A percentile compares a stretch with the other conserved stretches of the same genome.
Conservation (phyloP, 2,329 filamentous ascomycete genomes). For the Cladosporium cucumerinum region DNA sequence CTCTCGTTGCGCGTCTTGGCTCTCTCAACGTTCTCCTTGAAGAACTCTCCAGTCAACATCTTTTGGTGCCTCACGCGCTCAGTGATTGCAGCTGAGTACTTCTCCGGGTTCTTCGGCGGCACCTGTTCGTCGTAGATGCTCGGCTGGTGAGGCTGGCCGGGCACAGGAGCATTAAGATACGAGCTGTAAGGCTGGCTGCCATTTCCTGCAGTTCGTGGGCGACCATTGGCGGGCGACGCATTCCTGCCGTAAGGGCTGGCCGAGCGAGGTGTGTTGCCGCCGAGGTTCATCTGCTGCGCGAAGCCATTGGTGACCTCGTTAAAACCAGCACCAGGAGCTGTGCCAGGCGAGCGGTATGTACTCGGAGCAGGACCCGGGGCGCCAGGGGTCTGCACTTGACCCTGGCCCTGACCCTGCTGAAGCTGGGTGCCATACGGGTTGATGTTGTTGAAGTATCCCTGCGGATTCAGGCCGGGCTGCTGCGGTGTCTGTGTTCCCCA, state of each 20-base stretch:
- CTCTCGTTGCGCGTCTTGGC: conserved; percentile 92
- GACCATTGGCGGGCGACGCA: conserved; percentile 58
- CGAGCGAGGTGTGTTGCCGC: conserved; percentile 62
- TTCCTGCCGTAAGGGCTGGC: conserved; percentile 66
- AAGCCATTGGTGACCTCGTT: conserved; percentile 88
- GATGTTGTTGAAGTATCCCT: conserved; percentile 51
- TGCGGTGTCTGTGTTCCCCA: conserved; percentile 49
- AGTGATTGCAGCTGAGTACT: conserved; percentile 82
- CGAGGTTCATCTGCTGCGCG: conserved; percentile 91
- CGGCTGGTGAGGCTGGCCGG: conserved; percentile 42
- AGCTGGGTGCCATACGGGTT: conserved; percentile 40
- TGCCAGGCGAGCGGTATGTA: conserved; percentile 46
- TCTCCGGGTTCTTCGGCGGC: conserved; percentile 75
- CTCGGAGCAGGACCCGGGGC: conserved; percentile 33
- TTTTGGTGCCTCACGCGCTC: conserved; percentile 67
- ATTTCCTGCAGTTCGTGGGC: conserved; percentile 81
- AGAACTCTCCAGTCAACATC: conserved; percentile 72
- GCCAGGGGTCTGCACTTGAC: conserved; percentile 39
- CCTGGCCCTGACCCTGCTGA: conserved; percentile 45
- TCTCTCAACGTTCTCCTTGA: conserved; percentile 97
- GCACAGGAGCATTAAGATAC: conserved; percentile 65
- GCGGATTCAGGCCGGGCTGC: conserved; percentile 39
- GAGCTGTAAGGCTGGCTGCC: conserved; percentile 55
- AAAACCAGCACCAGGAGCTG: conserved; percentile 49
- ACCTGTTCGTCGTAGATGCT: conserved; percentile 60